Evolutionary conservation across 495 filamentous ascomycete genomes (phyloP), one percentile per base, ranked within the genome.

Genomic region (Penicillium waksmanii): DNA sequence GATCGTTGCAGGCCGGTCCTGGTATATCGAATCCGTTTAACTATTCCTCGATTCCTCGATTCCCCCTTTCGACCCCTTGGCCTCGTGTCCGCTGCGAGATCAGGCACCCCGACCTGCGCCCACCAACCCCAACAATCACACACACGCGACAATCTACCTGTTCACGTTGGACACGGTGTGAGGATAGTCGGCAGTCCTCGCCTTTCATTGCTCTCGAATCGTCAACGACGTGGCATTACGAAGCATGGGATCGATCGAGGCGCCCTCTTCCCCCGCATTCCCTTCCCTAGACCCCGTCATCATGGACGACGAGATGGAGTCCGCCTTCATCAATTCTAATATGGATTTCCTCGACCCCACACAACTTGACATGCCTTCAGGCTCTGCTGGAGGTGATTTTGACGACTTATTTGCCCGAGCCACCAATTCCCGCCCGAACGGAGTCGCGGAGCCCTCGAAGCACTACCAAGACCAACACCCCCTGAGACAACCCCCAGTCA

Each of bases 271-370:
- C 38, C 75, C 78, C 60, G 66, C 68, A 38, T 77, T 78, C 53
- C 65, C 76, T 64, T 46, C 71, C 42, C 58, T 80, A 58, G 78
- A 80, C 51, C 78, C 78, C 34, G 73, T 79, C 48, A 75, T 79
- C 48, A 69, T 80, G 59, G 76, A 79, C 65, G 76, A 76, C 65
- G 76, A 80, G 23, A 78, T 80, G 75, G 74, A 77, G 53, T 70
- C 73, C 50, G 62, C 71, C 42, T 80, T 77, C 51, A 68, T 67
- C 47, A 69, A 76, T 49, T 64, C 73, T 53, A 73, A 78, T 51
- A 73, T 80, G 68, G 75, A 79, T 42, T 80, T 79, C 46, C 51
- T 80, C 21, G 74, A 79, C 54, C 66, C 73, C 18, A 64, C 71
- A 25, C 65, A 70, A 42, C 64, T 76, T 23, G 71, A 77, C 23